Conservation (phyloP, 1,139 yeast genomes). For the Hansenula lynferdii region DNA sequence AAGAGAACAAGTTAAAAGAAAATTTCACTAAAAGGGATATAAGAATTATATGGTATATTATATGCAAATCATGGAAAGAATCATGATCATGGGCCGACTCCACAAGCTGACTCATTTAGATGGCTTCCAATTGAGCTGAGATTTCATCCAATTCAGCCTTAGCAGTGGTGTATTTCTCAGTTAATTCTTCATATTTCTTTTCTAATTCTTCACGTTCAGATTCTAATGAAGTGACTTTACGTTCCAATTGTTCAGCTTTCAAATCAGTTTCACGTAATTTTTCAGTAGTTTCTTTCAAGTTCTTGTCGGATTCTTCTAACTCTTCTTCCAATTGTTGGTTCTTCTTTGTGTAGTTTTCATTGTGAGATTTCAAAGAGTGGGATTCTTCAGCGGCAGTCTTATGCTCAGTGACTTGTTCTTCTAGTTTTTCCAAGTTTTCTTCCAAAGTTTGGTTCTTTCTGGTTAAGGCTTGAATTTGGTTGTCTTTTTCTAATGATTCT, state of each 20-base stretch:
- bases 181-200: slow-evolving; percentile 84
- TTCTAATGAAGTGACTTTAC: slow-evolving; percentile 90
- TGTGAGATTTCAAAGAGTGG: slow-evolving; percentile 80
- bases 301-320: slow-evolving; percentile 87
- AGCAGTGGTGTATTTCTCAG: slow-evolving; percentile 74
- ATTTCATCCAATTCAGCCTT: slow-evolving; percentile 90
- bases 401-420: slow-evolving; percentile 69
- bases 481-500: slow-evolving; percentile 87
- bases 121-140: slow-evolving; percentile 86
- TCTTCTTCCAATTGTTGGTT: slow-evolving; percentile 91
- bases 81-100: no score
- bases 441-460: slow-evolving; percentile 92
- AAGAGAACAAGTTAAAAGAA: not conserved
- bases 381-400: slow-evolving; percentile 93
- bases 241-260: slow-evolving; percentile 95
- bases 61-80: slow-evolving; percentile 1
- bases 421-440: slow-evolving; percentile 86
- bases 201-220: slow-evolving; percentile 91
- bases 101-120: slow-evolving; percentile 49
- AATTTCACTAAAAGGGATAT: slow-evolving; percentile 1
- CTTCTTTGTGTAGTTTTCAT: slow-evolving; percentile 90
- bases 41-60: slow-evolving; percentile 3
- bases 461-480: slow-evolving; percentile 87
- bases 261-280: slow-evolving; percentile 94
- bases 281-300: slow-evolving; percentile 89